Evolutionary conservation across 352 stramenopile species (phyloP), one percentile per base, ranked within the genome.

Genomic region (Discostella stelligera): DNA sequence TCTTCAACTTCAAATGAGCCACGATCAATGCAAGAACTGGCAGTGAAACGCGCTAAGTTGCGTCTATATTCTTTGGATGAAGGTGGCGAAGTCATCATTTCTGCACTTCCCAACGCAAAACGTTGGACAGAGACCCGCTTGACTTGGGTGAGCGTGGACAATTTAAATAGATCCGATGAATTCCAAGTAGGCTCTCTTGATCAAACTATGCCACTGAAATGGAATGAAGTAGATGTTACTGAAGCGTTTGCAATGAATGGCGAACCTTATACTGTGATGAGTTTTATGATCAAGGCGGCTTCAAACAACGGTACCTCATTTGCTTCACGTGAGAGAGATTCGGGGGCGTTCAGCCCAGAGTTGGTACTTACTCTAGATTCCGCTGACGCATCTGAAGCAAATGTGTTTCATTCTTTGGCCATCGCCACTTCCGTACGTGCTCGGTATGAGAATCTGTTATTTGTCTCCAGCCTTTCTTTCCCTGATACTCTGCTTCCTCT

Each of bases 221-320:
- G 70, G 70, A 46, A 66, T 41, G 70, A 77, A 53, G 56, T 77
- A 39, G 70, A 77, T 61, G 60, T 77, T 39, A 77, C 70, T 16
- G 61, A 54, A 25, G 70, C 70, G 6, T 71, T 77, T 61, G 27
- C n/a, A 41, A 49, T 37, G n/a, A 56, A 25, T 55, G 13, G 44
- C 14, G 58, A n/a, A 16, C n/a, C 21, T 30, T 13, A 18, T 60
- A 54, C 37, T 50, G 30, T 70, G 25, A 44, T 14, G 30, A 71
- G 44, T 64, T 77, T 77, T 55, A 13, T 64, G 39, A 77, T 71
- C 25, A 59, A 50, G 25, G 58, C 69, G 14, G 49, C 37, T 32
- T 77, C 60, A 32, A 44, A 46, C 27, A 63, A 77, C 71, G 69
- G 69, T 13, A 60, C 71, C 20, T 25, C 18, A 32, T 77, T 66